Evolutionary conservation across 805 yeast species (phyloP).

Genomic region (Ascoidea tarda): DNA sequence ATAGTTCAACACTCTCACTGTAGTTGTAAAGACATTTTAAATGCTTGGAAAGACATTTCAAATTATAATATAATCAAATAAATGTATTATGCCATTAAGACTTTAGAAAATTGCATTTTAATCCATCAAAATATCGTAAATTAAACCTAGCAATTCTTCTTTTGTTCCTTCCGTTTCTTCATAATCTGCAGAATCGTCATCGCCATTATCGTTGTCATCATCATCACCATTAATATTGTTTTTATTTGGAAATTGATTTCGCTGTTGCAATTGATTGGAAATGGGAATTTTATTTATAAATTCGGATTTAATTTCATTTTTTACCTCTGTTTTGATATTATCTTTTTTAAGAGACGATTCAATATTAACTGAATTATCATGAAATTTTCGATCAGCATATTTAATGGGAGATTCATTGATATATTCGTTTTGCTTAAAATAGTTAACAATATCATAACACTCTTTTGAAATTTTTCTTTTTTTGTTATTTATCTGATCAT

Average conservation of each 20-base stretch:
- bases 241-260: not conserved
- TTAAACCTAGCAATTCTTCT: slow-evolving; percentile 59
- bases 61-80: no score
- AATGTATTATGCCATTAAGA: no score
- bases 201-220: not conserved
- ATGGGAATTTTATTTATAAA: not conserved
- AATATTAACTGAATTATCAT: not conserved
- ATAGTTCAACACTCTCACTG: no score
- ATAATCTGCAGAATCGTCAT: not conserved
- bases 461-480: slow-evolving; percentile 11
- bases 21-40: no score
- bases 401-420: not conserved
- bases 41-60: no score
- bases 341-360: not conserved
- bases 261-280: not conserved
- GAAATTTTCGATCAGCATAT: not conserved
- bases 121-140: slow-evolving; percentile 46
- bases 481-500: slow-evolving; percentile 15
- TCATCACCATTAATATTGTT: not conserved
- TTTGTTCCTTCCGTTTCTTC: slow-evolving; percentile 35
- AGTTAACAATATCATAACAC: not conserved
- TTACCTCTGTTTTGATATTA: not conserved
- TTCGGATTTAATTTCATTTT: not conserved
- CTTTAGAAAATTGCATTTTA: not conserved
- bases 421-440: not conserved